phyloP scores from a whole-genome alignment of 345 rosid genomes.

The Eucalyptus guilfoylei region DNA sequence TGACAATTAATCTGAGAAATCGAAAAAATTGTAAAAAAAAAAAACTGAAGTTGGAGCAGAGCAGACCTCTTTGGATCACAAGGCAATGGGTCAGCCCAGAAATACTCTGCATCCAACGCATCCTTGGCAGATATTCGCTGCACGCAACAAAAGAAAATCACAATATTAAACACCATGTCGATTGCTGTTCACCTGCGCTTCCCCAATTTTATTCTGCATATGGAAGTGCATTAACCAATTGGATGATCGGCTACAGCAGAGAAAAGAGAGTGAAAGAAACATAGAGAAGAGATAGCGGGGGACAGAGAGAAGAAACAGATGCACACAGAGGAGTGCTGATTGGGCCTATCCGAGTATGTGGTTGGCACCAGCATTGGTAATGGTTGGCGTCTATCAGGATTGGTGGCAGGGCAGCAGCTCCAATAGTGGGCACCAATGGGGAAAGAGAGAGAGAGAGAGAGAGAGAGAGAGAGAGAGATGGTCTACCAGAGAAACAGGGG shows the following conservation, averaged over 20 bases:
- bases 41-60: background rate
- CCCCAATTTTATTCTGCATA: background rate
- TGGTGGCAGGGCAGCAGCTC: background rate
- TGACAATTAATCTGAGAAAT: background rate
- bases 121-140: conserved; percentile 95
- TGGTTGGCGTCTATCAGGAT: background rate
- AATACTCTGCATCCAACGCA: conserved; percentile 94
- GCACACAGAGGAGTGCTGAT: background rate
- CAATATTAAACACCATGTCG: background rate
- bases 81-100: conserved; percentile 94
- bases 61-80: conserved; percentile 83
- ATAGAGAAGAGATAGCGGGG: background rate
- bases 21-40: background rate
- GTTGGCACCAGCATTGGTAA: background rate
- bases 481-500: background rate
- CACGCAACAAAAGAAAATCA: background rate
- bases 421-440: background rate
- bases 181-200: background rate
- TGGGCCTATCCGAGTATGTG: background rate
- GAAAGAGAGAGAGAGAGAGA: background rate
- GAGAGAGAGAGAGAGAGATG: background rate
- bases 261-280: background rate
- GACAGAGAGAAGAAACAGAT: background rate
- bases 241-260: background rate
- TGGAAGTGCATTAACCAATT: background rate